Percentiles rank a stretch among this genome's conserved stretches.
These are phyloP conservation scores for Ascochyta rabiei DNA, from an alignment of 2,329 filamentous ascomycete genomes.

Conservation along the genomic window DNA sequence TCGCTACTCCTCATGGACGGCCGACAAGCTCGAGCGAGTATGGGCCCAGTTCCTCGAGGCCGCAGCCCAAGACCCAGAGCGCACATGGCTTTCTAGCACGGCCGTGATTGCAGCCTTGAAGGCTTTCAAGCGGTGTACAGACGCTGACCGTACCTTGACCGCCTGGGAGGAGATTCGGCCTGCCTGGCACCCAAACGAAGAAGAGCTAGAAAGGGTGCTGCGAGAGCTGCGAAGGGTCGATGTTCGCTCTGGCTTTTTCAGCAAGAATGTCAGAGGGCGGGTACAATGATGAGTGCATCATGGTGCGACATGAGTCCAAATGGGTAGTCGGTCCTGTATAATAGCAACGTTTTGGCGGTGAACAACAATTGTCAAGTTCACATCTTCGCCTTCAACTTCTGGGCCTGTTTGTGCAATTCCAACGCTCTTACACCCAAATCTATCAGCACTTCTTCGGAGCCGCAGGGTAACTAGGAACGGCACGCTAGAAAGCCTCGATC, in stretches of 20 bases:
- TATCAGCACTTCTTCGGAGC: conserved; percentile 37
- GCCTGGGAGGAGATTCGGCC: conserved; percentile 58
- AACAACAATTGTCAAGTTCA: background rate
- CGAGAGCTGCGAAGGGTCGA: conserved; percentile 34
- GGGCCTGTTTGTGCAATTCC: conserved; percentile 32
- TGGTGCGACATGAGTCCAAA: background rate
- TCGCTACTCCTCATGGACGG: conserved; percentile 73
- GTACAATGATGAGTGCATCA: background rate
- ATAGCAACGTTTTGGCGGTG: background rate
- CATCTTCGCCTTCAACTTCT: conserved; percentile 30
- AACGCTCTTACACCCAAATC: conserved; percentile 40
- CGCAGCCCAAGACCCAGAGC: conserved; percentile 24
- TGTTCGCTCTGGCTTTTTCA: conserved; percentile 24
- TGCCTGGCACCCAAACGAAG: conserved; percentile 47
- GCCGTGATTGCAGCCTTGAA: conserved; percentile 40
- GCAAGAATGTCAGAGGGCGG: conserved; percentile 3
- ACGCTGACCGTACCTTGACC: conserved; percentile 57
- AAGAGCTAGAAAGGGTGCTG: conserved; percentile 41
- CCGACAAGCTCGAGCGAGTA: conserved; percentile 63
- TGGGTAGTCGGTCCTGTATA: background rate
- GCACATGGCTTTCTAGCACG: conserved; percentile 38
- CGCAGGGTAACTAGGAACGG: conserved; percentile 30
- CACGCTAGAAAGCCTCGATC: conserved; percentile 36
- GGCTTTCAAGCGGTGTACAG: conserved; percentile 68
- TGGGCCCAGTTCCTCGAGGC: conserved; percentile 38